phyloP scores from a whole-genome alignment of 331 rosid species.

The Acacia concinna region DNA sequence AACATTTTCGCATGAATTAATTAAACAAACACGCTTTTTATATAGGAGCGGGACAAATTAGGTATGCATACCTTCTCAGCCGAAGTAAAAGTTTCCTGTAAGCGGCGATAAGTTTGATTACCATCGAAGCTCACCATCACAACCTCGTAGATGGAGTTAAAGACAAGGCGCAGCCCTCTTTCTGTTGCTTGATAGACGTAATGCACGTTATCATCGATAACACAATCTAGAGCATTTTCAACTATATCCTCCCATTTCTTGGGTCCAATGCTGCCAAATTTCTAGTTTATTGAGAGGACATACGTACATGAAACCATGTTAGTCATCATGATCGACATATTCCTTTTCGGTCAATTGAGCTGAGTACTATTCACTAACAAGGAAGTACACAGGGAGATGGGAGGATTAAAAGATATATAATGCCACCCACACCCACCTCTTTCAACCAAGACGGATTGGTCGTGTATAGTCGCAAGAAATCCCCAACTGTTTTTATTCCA shows the following conservation, averaged over 20 bases:
- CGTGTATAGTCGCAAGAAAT: constrained; percentile 35
- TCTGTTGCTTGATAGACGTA: background rate
- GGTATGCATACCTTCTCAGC: background rate
- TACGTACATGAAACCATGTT: background rate
- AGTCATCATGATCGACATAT: background rate
- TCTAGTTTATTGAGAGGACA: constrained; percentile 35
- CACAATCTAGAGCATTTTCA: constrained; percentile 37
- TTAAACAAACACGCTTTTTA: background rate
- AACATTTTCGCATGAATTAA: background rate
- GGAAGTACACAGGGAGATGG: background rate
- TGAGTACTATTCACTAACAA: no score
- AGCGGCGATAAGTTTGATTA: background rate
- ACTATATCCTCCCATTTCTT: constrained; percentile 30
- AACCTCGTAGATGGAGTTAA: constrained; percentile 33
- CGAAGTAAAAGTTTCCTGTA: background rate
- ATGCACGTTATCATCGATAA: background rate
- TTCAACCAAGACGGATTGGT: constrained; percentile 32
- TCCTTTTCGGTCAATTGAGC: no score
- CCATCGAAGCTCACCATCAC: constrained; percentile 12
- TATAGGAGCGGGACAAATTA: no score
- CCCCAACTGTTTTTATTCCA: constrained; percentile 36
- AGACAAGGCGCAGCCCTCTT: background rate
- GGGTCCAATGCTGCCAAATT: constrained; percentile 19
- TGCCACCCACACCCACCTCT: no score
- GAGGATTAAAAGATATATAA: background rate